These are phyloP conservation scores for Plasmodium cynomolgi DNA, from an alignment of 169 alveolate species.

Conservation along the genomic window DNA sequence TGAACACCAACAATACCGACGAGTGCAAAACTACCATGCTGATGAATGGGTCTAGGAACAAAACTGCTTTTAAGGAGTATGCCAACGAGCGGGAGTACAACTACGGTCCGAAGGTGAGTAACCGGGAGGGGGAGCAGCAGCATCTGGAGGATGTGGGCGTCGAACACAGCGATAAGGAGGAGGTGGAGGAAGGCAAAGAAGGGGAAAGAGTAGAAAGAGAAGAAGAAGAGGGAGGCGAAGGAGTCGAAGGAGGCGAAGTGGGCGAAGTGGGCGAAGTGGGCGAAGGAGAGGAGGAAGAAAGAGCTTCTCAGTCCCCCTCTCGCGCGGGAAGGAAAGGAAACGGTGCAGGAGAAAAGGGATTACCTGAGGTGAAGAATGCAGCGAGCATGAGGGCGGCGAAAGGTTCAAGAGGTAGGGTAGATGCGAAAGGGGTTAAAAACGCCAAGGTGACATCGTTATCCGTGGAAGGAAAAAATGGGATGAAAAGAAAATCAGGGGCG, in stretches of 20 bases:
- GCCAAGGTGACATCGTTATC: not conserved
- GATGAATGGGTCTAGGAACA: constrained; percentile 23
- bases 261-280: not conserved
- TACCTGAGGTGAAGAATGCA: not conserved
- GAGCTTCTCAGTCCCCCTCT: not conserved
- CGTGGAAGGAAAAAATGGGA: not conserved
- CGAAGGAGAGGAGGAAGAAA: not conserved
- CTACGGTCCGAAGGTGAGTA: not conserved
- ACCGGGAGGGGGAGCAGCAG: constrained; percentile 20
- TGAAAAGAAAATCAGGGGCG: not conserved
- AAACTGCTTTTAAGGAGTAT: constrained; percentile 15
- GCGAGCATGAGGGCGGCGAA: not conserved
- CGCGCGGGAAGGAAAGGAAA: not conserved
- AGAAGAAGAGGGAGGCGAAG: constrained; percentile 2
- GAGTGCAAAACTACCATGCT: constrained; percentile 49
- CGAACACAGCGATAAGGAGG: not conserved
- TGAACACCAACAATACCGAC: constrained; percentile 40
- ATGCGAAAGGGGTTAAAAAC: not conserved
- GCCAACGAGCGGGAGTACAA: constrained; percentile 49
- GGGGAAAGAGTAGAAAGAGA: not conserved
- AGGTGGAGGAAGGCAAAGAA: not conserved
- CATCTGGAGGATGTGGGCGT: not conserved
- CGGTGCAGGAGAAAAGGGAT: not conserved
- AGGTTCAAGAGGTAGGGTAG: not conserved
- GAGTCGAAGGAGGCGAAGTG: not conserved